Evolutionary conservation across 306 rosid species (phyloP), one percentile per base, ranked within the genome.

Genomic region (Argentina anserina): DNA sequence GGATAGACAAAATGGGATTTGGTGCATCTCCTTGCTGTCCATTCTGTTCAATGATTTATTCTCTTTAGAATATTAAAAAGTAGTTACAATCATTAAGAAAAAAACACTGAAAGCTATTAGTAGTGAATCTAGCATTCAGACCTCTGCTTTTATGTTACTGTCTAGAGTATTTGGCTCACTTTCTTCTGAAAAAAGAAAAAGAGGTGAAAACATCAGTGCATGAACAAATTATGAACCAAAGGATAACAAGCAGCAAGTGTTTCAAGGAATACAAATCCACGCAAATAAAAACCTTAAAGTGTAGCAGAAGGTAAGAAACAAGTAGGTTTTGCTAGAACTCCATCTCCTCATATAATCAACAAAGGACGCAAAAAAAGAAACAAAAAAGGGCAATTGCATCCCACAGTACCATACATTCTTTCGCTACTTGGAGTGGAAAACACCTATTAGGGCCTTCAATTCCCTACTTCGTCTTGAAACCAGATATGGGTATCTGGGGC

Each of bases 81-180:
- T 53, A 41, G 21, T n/a, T 23, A 72, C 71, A 76, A 76, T 74
- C 40, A 43, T 15, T 59, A 52, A 52, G 17, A n/a, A 60, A 76
- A n/a, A n/a, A n/a, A n/a, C n/a, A 26, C 34, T 18, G 18, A 55
- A 60, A 80, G 59, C 72, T 42, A 85, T 62, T 55, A 20, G 70
- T 72, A 58, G 64, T 9, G 50, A 84, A 69, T 71, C 65, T 67
- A 83, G 79, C 79, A 76, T 72, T 47, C 87, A 71, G 74, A 92
- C 97, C 97, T 92, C 83, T 28, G 78, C 72, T 43, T 76, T 84
- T 78, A 75, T 86, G 67, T 61, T 75, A 77, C 71, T 88, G 76
- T 68, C 84, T 26, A 47, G 76, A 65, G 68, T 43, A 75, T 75
- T 87, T 46, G 64, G 80, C 80, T 84, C 91, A 61, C 49, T 80